Evolutionary conservation across 2,329 filamentous ascomycete species (phyloP).

Genomic region (Fulvia fulva): DNA sequence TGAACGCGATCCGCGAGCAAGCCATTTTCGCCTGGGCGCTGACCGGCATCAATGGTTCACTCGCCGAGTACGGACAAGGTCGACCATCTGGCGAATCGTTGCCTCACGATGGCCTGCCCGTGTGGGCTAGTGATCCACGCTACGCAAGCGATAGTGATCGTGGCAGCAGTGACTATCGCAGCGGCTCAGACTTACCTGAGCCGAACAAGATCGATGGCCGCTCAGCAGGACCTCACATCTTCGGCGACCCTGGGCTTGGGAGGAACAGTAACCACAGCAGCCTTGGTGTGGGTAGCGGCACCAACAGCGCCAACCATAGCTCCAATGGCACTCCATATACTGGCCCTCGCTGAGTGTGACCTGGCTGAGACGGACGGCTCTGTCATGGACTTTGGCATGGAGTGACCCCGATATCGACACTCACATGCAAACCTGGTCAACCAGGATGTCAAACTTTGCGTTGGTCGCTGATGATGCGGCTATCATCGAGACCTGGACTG

Average conservation of each 20-base stretch:
- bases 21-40: slow-evolving; percentile 86
- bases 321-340: slow-evolving; percentile 11
- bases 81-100: slow-evolving; percentile 60
- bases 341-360: neutral
- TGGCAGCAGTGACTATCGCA: slow-evolving; percentile 8
- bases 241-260: slow-evolving; percentile 31
- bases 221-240: slow-evolving; percentile 23
- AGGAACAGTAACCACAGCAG: slow-evolving; percentile 18
- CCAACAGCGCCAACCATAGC: slow-evolving; percentile 10
- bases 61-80: slow-evolving; percentile 62
- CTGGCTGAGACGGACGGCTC: neutral
- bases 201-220: slow-evolving; percentile 3
- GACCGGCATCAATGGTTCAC: slow-evolving; percentile 71
- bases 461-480: neutral
- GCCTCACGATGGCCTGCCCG: slow-evolving; percentile 57
- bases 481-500: neutral
- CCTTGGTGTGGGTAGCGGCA: slow-evolving; percentile 8
- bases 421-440: neutral
- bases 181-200: slow-evolving; percentile 9
- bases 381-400: neutral
- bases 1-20: slow-evolving; percentile 77
- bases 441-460: neutral
- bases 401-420: too few species aligned
- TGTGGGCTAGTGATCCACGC: slow-evolving; percentile 50
- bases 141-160: neutral